Base-by-base conservation (phyloP, 2,329 filamentous ascomycete genomes). In the Bipolaris sorokiniana region DNA sequence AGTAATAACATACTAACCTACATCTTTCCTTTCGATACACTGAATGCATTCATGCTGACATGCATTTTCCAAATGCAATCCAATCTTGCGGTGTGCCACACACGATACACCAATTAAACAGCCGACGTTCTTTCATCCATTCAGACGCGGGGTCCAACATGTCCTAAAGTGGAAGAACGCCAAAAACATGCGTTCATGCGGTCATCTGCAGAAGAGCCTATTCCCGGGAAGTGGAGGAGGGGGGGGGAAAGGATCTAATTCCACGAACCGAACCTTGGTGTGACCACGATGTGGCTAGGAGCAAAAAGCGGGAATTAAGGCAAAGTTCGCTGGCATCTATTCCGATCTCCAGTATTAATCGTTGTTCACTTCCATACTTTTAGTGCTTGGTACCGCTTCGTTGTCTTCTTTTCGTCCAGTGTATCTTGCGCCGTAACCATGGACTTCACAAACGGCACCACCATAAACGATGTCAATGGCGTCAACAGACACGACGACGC, bases 381-480 rank as follows among this genome's bases (percentile, higher is more conserved):
- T 6, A 20, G 31, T n/a, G 7, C 20, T 42, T 28, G 11, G 15
- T 46, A 16, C 41, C n/a, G 13, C 15, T 10, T 22, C 6, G 15
- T 22, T 16, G 15, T 20, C 26, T 46, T 26, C 20, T 7, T 33
- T 18, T 31, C 16, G 15, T 37, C 23, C n/a, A 28, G n/a, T n/a
- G 40, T 15, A 10, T 31, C 42, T 18, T 9, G 10, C 6, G 10
- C 5, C n/a, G 37, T 28, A 26, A 56, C 28, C 48, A 69, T 67
- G 66, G 62, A 62, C 47, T 66, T 63, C 13, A 63, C 61, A 46
- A 63, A 59, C 45, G 31, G 49, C 26, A 36, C 31, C 44, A 50
- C 49, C 16, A 38, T 16, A 3, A 16, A 37, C 34, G 34, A n/a
- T 7, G 7, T 11, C n/a, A 47, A 45, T 13, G 48, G 22, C 22